These are phyloP conservation scores for Cutaneotrichosporon sp. DNA, from an alignment of 1,284 basidiomycete species.

Conservation along the genomic window DNA sequence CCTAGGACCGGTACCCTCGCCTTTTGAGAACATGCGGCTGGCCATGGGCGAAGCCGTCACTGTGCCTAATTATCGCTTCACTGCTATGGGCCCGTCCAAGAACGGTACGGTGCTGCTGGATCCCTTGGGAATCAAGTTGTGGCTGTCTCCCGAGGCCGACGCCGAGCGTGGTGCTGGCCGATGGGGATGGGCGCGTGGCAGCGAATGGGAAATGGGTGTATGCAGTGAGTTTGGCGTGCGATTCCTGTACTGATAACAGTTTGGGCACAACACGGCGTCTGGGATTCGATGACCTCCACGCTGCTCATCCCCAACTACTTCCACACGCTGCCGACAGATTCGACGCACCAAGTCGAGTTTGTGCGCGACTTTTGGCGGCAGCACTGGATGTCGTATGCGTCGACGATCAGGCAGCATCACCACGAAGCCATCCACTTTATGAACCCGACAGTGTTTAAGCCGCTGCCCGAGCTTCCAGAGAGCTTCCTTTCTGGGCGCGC, in stretches of 20 bases:
- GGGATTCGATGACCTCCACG: slow-evolving; percentile 67
- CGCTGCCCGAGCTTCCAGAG: slow-evolving; percentile 59
- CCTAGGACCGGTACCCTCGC: slow-evolving; percentile 81
- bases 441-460: slow-evolving; percentile 85
- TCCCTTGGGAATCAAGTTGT: slow-evolving; percentile 69
- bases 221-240: slow-evolving; percentile 52
- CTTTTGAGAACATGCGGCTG: slow-evolving; percentile 73
- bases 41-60: slow-evolving; percentile 82
- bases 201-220: slow-evolving; percentile 72
- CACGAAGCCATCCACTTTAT: slow-evolving; percentile 84
- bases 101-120: slow-evolving; percentile 72
- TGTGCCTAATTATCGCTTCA: slow-evolving; percentile 81
- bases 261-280: slow-evolving; percentile 91
- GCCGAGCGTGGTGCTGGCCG: slow-evolving; percentile 48
- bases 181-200: slow-evolving; percentile 77
- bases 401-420: slow-evolving; percentile 65
- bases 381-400: slow-evolving; percentile 64
- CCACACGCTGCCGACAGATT: slow-evolving; percentile 48
- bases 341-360: slow-evolving; percentile 51
- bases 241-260: slow-evolving; percentile 42
- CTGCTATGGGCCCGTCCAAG: slow-evolving; percentile 68
- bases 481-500: slow-evolving; percentile 64
- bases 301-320: slow-evolving; percentile 79
- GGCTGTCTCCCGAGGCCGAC: slow-evolving; percentile 57
- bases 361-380: slow-evolving; percentile 76